Conservation (phyloP, 2,329 filamentous ascomycete genomes). For the Intubia oerlemansii region DNA sequence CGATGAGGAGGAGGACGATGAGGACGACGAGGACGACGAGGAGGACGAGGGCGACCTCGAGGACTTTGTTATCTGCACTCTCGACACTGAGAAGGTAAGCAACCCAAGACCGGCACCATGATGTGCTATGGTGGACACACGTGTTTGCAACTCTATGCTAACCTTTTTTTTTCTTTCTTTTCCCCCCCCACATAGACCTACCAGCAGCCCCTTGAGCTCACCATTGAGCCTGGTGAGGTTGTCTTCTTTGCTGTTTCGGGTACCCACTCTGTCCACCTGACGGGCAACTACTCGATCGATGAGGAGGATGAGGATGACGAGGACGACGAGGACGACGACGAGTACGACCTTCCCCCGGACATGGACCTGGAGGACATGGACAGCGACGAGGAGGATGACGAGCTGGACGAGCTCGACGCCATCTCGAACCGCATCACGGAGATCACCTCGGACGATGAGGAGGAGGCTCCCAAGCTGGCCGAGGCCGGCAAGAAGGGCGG, state of each 20-base stretch:
- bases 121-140: too few relatives aligned
- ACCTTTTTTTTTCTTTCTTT: constrained; percentile 2
- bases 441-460: constrained; percentile 57
- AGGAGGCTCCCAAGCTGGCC: constrained; percentile 44
- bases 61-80: constrained; percentile 86
- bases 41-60: constrained; percentile 48
- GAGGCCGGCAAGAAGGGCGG: constrained; percentile 27
- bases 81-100: constrained; percentile 86
- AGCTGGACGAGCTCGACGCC: constrained; percentile 57
- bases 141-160: too few relatives aligned
- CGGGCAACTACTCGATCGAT: constrained; percentile 82
- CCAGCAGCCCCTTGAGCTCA: constrained; percentile 90
- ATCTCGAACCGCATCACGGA: constrained; percentile 53
- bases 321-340: constrained; percentile 39
- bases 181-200: constrained; percentile 41
- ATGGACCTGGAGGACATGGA: constrained; percentile 58
- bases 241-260: constrained; percentile 85
- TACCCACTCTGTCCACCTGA: constrained; percentile 77
- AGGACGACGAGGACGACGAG: constrained; percentile 23
- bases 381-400: constrained; percentile 49
- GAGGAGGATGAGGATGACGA: constrained; percentile 42
- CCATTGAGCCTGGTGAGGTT: constrained; percentile 67
- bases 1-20: constrained; percentile 7
- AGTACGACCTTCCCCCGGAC: constrained; percentile 60
- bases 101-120: too few relatives aligned